Evolutionary conservation across 495 filamentous ascomycete species (phyloP).

Genomic region (Neurospora pannonica): DNA sequence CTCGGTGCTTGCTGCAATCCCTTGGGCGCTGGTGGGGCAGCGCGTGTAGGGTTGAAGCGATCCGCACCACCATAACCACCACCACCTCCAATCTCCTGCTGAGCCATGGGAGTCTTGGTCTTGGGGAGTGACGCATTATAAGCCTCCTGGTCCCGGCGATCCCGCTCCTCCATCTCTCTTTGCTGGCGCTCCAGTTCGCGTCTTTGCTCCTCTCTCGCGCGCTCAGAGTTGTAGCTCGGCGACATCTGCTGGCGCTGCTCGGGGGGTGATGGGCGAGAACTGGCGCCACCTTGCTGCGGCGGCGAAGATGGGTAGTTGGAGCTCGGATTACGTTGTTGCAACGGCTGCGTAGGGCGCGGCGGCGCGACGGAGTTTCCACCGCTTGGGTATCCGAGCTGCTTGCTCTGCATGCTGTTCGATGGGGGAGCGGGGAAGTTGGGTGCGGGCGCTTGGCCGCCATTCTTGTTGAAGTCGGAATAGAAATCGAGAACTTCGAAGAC

Average conservation of each 20-base stretch:
- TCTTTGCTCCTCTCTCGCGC: slow-evolving; percentile 45
- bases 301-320: slow-evolving; percentile 25
- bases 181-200: slow-evolving; percentile 39
- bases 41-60: slow-evolving; percentile 76
- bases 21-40: slow-evolving; percentile 53
- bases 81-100: slow-evolving; percentile 65
- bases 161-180: slow-evolving; percentile 56
- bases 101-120: slow-evolving; percentile 62
- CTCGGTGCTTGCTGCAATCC: slow-evolving; percentile 32
- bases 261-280: slow-evolving; percentile 30
- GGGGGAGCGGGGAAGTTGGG: slow-evolving; percentile 60
- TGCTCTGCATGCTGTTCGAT: slow-evolving; percentile 45
- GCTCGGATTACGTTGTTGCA: slow-evolving; percentile 34
- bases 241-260: slow-evolving; percentile 39
- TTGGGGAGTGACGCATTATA: slow-evolving; percentile 85
- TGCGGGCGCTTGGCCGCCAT: slow-evolving; percentile 66
- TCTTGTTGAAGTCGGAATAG: slow-evolving; percentile 90
- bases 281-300: slow-evolving; percentile 15
- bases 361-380: slow-evolving; percentile 63
- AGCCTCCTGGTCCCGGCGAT: slow-evolving; percentile 63
- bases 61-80: slow-evolving; percentile 35
- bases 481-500: slow-evolving; percentile 96
- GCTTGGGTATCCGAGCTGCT: slow-evolving; percentile 54
- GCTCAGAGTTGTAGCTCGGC: slow-evolving; percentile 40
- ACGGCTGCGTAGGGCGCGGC: slow-evolving; percentile 55